phyloP scores from a whole-genome alignment of 257 asterid species.

The Osmanthus fragrans region DNA sequence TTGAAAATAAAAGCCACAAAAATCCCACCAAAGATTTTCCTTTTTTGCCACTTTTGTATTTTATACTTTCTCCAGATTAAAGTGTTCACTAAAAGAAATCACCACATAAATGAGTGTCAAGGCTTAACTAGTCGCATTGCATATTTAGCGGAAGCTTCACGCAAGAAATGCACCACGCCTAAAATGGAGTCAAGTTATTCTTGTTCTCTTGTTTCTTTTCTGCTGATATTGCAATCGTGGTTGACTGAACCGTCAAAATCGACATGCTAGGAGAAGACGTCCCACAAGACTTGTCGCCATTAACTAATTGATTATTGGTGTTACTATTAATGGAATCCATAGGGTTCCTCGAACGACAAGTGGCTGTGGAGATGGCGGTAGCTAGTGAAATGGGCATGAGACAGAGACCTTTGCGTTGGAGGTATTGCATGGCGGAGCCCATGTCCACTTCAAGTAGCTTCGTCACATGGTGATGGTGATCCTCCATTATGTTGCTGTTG shows the following conservation, averaged over 20 bases:
- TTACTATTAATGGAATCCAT: constrained; percentile 10
- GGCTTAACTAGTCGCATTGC: constrained; percentile 44
- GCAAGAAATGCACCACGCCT: background rate
- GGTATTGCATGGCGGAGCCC: constrained; percentile 98
- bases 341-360: constrained; percentile 61
- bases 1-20: background rate
- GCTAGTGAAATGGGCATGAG: constrained; percentile 94
- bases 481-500: constrained; percentile 53
- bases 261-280: constrained; percentile 74
- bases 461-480: constrained; percentile 85
- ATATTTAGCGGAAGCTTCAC: constrained; percentile 47
- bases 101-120: constrained; percentile 17
- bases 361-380: constrained; percentile 75
- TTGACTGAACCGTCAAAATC: constrained; percentile 64
- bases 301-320: constrained; percentile 30
- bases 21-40: background rate
- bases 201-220: background rate
- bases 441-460: constrained; percentile 92
- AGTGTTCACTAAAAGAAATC: background rate
- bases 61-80: background rate
- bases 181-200: background rate
- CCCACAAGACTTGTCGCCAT: constrained; percentile 31
- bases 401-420: constrained; percentile 90
- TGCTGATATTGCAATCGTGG: constrained; percentile 38
- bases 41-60: background rate